Percentiles rank a stretch among this genome's conserved stretches.
These are phyloP conservation scores for Azolla pinnata DNA, from an alignment of 75 land plant species.

Conservation along the genomic window DNA sequence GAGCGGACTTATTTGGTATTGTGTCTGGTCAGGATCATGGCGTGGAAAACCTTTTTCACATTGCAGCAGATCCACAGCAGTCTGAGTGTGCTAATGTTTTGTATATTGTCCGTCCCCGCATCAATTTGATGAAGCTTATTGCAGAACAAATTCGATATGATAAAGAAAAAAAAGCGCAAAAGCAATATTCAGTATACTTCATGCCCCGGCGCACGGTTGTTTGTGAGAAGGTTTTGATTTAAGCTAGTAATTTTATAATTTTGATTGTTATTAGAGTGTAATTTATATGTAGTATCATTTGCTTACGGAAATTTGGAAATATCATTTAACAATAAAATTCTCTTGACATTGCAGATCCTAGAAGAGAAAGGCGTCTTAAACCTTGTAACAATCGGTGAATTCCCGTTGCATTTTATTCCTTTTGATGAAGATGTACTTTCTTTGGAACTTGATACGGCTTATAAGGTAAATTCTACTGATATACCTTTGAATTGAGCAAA, in stretches of 20 bases:
- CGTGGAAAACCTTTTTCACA: constrained; percentile 62
- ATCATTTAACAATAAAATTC: too few relatives aligned
- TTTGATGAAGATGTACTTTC: constrained; percentile 95
- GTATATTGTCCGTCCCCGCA: constrained; percentile 58
- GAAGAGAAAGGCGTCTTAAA: constrained; percentile 84
- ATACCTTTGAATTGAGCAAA: too few relatives aligned
- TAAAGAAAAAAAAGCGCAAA: constrained; percentile 47
- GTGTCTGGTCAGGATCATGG: constrained; percentile 65
- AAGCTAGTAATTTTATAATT: neutral
- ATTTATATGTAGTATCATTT: neutral
- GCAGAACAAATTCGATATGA: constrained; percentile 67
- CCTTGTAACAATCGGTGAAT: constrained; percentile 72
- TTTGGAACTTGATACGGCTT: constrained; percentile 76
- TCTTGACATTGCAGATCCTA: constrained; percentile 38
- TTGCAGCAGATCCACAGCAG: constrained; percentile 60
- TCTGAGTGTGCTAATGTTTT: constrained; percentile 69
- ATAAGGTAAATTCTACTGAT: constrained; percentile 40
- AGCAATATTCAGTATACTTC: constrained; percentile 68
- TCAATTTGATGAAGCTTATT: constrained; percentile 61
- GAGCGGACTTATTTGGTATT: neutral
- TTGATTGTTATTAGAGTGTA: neutral
- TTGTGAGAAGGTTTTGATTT: constrained; percentile 72
- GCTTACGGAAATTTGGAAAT: too few relatives aligned
- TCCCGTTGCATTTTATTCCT: constrained; percentile 68
- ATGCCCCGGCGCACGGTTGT: constrained; percentile 77